Evolutionary conservation across 192 early-diverging fungal species (phyloP).

Genomic region (Mortierella antarctica): DNA sequence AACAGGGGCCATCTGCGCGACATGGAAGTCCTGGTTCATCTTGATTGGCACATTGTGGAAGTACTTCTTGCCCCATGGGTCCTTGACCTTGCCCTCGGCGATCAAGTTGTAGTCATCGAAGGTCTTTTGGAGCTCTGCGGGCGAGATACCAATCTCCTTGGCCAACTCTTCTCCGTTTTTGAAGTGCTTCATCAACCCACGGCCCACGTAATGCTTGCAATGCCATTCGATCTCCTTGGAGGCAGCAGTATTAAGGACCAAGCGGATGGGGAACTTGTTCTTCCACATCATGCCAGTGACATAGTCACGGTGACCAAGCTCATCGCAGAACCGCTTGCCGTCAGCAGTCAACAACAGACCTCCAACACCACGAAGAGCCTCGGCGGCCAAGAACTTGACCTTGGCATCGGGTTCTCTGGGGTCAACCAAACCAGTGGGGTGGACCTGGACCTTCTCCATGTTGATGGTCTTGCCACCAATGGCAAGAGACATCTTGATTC

Average conservation of each 20-base stretch:
- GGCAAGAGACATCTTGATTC: conserved; percentile 86
- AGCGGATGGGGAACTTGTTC: conserved; percentile 85
- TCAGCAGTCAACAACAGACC: conserved; percentile 84
- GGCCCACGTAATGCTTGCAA: conserved; percentile 90
- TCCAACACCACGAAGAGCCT: conserved; percentile 94
- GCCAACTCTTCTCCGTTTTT: conserved; percentile 79
- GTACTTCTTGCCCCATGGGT: conserved; percentile 77
- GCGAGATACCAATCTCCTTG: conserved; percentile 76
- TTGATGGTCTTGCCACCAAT: conserved; percentile 89
- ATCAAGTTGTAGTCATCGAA: conserved; percentile 70
- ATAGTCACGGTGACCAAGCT: conserved; percentile 93
- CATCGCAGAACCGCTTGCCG: conserved; percentile 91
- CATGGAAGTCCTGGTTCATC: conserved; percentile 70
- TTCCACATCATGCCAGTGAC: conserved; percentile 92
- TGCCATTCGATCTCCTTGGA: conserved; percentile 94
- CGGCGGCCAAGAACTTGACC: conserved; percentile 95
- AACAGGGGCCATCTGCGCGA: conserved; percentile 80
- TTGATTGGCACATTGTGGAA: conserved; percentile 71
- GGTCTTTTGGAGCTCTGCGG: conserved; percentile 63
- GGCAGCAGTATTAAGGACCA: conserved; percentile 85
- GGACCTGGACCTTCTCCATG: conserved; percentile 97
- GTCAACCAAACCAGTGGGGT: conserved; percentile 96
- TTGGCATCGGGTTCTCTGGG: conserved; percentile 88
- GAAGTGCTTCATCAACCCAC: conserved; percentile 89
- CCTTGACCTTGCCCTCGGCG: conserved; percentile 62